Percentiles rank a stretch among this genome's conserved stretches.
Evolutionary conservation across 202 grass and related monocot species (phyloP).

Genomic region (Schoenoplectus tabernaemontani): DNA sequence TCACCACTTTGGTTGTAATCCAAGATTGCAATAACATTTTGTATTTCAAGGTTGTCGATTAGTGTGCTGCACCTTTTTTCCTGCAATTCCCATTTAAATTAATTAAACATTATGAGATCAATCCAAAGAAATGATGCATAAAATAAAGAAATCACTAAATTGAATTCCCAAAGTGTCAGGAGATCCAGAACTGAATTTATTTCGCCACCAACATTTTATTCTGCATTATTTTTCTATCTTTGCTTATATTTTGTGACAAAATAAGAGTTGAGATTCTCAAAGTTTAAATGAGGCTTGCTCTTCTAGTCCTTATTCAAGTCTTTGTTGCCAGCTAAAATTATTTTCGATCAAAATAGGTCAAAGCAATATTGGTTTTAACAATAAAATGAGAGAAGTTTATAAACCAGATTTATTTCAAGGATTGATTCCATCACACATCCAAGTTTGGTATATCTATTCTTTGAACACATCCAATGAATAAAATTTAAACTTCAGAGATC

Average conservation of each 20-base stretch:
- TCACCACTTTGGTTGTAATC: slow-evolving; percentile 24
- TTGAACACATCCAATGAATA: too few species aligned
- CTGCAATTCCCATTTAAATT: neutral
- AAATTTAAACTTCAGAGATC: too few species aligned
- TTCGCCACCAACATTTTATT: neutral
- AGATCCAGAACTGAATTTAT: neutral
- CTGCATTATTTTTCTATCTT: neutral
- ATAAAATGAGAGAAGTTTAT: neutral
- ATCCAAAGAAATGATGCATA: neutral
- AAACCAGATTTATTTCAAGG: neutral
- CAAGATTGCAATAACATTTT: slow-evolving; percentile 25
- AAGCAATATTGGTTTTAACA: neutral
- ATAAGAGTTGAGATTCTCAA: neutral
- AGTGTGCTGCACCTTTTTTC: slow-evolving; percentile 36
- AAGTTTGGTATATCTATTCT: neutral
- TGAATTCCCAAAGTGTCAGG: neutral
- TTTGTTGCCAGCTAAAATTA: neutral
- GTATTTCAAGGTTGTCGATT: slow-evolving; percentile 36
- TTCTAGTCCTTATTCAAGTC: neutral
- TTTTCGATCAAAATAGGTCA: neutral
- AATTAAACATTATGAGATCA: neutral
- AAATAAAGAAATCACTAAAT: neutral
- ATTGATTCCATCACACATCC: neutral
- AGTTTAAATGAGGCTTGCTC: neutral
- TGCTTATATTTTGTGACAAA: neutral